phyloP scores from a whole-genome alignment of 2,329 filamentous ascomycete genomes.

The Colletotrichum higginsianum region DNA sequence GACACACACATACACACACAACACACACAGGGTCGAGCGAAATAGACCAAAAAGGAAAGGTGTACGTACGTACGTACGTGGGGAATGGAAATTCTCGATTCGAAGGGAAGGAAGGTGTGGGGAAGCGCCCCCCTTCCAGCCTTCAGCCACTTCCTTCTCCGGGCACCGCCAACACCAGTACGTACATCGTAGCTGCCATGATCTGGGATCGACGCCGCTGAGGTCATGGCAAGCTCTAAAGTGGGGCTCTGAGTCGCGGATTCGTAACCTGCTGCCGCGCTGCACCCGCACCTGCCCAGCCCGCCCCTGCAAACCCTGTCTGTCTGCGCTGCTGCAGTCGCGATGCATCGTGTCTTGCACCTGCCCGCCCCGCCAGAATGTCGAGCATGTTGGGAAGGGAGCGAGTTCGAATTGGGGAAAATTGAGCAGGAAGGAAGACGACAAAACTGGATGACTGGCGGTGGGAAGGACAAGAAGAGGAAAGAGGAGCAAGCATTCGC shows the following conservation, averaged over 20 bases:
- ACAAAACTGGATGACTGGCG: not conserved
- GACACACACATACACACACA: not conserved
- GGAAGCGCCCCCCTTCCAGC: constrained; percentile 11
- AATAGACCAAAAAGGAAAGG: constrained; percentile 22
- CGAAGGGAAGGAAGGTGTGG: constrained; percentile 17
- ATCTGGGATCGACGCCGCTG: constrained; percentile 38
- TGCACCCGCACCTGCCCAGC: not conserved
- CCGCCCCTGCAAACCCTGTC: too few relatives aligned
- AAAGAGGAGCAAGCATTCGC: not conserved
- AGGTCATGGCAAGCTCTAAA: constrained; percentile 29
- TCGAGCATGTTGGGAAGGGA: not conserved
- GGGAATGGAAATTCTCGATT: not conserved
- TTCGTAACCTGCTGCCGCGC: constrained; percentile 16
- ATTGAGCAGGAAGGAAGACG: too few relatives aligned
- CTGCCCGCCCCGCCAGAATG: constrained; percentile 1
- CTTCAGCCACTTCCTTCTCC: not conserved
- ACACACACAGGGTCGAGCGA: not conserved
- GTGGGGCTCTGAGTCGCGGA: constrained; percentile 32
- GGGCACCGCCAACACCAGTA: too few relatives aligned
- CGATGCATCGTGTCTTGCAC: not conserved
- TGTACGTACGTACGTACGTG: not conserved
- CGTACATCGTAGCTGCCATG: not conserved
- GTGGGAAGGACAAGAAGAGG: not conserved
- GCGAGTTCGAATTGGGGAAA: not conserved
- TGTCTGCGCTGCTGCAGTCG: not conserved